A percentile compares a stretch with the other conserved stretches of the same genome.
Conservation (phyloP, 108 stramenopile genomes). For the Cyclotella choctawhatcheeana region DNA sequence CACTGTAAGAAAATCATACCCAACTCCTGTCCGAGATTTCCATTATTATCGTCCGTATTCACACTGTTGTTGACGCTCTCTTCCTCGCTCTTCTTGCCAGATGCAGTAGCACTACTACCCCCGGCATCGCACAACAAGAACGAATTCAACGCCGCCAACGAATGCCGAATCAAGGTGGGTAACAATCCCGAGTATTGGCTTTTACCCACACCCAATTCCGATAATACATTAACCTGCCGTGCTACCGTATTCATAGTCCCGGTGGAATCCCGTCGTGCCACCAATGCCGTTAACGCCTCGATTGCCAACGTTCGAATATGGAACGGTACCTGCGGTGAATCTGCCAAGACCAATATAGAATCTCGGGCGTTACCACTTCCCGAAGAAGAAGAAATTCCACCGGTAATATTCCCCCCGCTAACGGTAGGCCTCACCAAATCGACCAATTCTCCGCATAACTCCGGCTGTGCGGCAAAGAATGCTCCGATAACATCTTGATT, state of each 20-base stretch:
- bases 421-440: conserved; percentile 87
- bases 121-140: conserved; percentile 37
- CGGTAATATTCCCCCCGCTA: conserved; percentile 7
- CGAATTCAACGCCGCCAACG: conserved; percentile 74
- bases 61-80: no score
- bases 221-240: conserved; percentile 83
- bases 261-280: conserved; percentile 72
- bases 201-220: conserved; percentile 92
- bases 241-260: conserved; percentile 68
- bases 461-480: conserved; percentile 93
- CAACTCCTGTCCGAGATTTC: conserved; percentile 64
- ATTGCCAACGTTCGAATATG: conserved; percentile 77
- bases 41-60: no score
- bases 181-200: conserved; percentile 91
- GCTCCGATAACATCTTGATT: conserved; percentile 77
- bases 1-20: conserved; percentile 91
- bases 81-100: conserved; percentile 9
- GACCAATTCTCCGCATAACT: conserved; percentile 86
- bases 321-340: conserved; percentile 74
- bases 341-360: conserved; percentile 55
- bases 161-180: conserved; percentile 90
- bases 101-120: background rate
- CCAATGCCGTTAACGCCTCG: conserved; percentile 87
- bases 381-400: conserved; percentile 1
- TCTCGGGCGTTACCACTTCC: conserved; percentile 14